Percentiles rank a stretch among this genome's conserved stretches.
Evolutionary conservation across 768 basidiomycete genomes (phyloP).

Genomic region (Serendipita vermifera): DNA sequence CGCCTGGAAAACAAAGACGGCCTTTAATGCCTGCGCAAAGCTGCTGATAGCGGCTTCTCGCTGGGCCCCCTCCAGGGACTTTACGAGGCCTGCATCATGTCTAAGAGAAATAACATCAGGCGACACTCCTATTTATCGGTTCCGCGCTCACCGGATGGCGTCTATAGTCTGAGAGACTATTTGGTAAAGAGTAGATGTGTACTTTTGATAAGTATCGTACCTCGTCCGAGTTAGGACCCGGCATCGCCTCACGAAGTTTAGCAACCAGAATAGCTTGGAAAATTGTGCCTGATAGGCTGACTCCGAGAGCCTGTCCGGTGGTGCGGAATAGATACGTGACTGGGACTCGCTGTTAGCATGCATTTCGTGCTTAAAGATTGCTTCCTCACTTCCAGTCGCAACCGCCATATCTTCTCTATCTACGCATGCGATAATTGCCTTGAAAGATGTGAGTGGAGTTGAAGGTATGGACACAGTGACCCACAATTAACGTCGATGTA

Average conservation of each 20-base stretch:
- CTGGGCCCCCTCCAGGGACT: constrained; percentile 40
- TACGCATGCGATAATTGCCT: constrained; percentile 84
- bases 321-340: constrained; percentile 91
- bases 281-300: constrained; percentile 73
- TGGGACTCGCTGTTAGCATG: constrained; percentile 23
- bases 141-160: no score
- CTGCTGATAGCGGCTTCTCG: constrained; percentile 56
- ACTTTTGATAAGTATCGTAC: no score
- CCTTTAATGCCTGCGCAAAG: constrained; percentile 65
- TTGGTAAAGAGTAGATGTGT: no score
- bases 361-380: constrained; percentile 12
- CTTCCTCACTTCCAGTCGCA: constrained; percentile 71
- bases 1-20: constrained; percentile 71
- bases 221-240: constrained; percentile 58
- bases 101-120: constrained; percentile 11
- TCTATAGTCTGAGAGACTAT: no score
- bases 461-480: neutral
- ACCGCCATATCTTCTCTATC: constrained; percentile 72
- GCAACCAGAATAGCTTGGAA: constrained; percentile 64
- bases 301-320: constrained; percentile 90
- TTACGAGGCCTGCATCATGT: constrained; percentile 53
- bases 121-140: neutral
- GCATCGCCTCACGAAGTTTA: constrained; percentile 61
- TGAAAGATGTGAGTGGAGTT: constrained; percentile 15
- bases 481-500: neutral